A percentile compares a stretch with the other conserved stretches of the same genome.
Conservation (phyloP, 148 eudicot species). For the Heliamphora exappendiculata region DNA sequence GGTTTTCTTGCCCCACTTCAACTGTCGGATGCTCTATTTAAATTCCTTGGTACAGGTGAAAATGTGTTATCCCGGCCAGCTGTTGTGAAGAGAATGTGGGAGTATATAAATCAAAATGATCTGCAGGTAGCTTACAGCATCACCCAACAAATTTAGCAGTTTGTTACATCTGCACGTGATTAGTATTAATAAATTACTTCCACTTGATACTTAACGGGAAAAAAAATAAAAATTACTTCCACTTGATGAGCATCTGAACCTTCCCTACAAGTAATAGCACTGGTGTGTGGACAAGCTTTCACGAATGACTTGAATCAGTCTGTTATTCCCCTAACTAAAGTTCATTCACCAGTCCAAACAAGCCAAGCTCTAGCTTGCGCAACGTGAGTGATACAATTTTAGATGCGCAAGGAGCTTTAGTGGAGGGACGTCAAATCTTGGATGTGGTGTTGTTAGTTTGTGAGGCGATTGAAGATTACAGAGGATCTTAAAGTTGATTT, state of each 20-base stretch:
- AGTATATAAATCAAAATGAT: slow-evolving; percentile 43
- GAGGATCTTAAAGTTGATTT: too few relatives aligned
- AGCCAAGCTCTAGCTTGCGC: neutral
- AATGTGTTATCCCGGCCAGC: slow-evolving; percentile 35
- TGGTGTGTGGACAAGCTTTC: neutral
- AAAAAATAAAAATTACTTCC: too few relatives aligned
- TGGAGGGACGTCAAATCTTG: too few relatives aligned
- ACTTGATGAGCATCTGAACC: neutral
- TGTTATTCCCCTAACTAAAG: neutral
- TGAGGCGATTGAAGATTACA: too few relatives aligned
- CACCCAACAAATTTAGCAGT: neutral
- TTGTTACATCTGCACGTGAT: neutral
- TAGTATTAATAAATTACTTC: neutral
- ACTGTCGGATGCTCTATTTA: slow-evolving; percentile 43
- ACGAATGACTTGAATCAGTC: neutral
- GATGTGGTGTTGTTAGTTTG: too few relatives aligned
- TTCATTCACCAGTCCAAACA: neutral
- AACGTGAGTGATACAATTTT: too few relatives aligned
- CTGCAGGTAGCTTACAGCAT: slow-evolving; percentile 37
- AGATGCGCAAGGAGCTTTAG: too few relatives aligned
- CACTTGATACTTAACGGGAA: too few relatives aligned
- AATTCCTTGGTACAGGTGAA: slow-evolving; percentile 56
- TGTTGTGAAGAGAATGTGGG: slow-evolving; percentile 56
- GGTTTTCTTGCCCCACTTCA: slow-evolving; percentile 44
- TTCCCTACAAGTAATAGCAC: neutral